Base-by-base conservation (phyloP, 768 basidiomycete species). In the Rhizopogon vesiculosus region DNA sequence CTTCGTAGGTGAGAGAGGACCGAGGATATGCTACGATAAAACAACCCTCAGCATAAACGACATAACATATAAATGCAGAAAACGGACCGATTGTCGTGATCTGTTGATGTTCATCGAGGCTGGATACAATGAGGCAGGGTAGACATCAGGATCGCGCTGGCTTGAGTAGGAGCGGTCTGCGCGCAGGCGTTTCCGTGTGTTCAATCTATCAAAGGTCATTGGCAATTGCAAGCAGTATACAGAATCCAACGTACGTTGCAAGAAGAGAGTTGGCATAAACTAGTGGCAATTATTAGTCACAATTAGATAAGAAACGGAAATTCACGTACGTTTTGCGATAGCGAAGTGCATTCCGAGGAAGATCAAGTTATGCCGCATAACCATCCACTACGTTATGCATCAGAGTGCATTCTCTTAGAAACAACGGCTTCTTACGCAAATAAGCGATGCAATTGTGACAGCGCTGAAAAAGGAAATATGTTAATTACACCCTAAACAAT, bases 311-410 rank as follows among this genome's bases (percentile, higher is more conserved):
- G n/a, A 15, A 2, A 38, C 29, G n/a, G 1, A 10, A 42, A 38
- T 22, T 38, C 22, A 9, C 71, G 0, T 58, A 70, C 69, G 13
- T 55, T 70, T 70, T 7, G 70, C 69, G 10, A 70, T 70, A 1
- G 69, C 66, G 51, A 70, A 70, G 57, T 70, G 69, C 67, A 70
- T 70, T 5, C 67, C 69, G 3, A 70, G 59, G 65, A 72, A 70
- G 53, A 70, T 69, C 57, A 70, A 44, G 42, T 70, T 70, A 38
- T 72, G 69, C 16, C 69, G 71, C 71, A 70, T 70, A 22, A 60
- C 15, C 15, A 70, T 46, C 69, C 69, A 70, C 69, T 70, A 22
- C 12, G 0, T 15, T 15, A 6, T 22, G 12, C 3, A 15, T 56
- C 4, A 7, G 19, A 40, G 13, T 18, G 59, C 19, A 61, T 16